Conservation (phyloP, 2,329 filamentous ascomycete genomes). For the Cercospora beticola region DNA sequence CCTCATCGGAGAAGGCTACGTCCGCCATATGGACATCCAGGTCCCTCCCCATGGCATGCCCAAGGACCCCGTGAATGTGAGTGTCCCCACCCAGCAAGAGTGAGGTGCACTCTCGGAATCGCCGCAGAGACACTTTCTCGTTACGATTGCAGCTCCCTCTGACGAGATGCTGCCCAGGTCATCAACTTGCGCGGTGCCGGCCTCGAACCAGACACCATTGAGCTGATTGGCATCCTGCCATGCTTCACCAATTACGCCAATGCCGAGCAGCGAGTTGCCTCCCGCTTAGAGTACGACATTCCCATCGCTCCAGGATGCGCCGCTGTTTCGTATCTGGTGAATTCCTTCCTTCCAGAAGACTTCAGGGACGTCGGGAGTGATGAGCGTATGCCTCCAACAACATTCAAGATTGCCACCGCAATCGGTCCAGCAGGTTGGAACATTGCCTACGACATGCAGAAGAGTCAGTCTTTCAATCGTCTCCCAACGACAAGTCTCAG, state of each 20-base stretch:
- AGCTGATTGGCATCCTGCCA: constrained; percentile 17
- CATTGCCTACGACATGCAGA: constrained; percentile 17
- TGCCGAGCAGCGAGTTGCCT: constrained; percentile 8
- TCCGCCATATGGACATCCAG: constrained; percentile 19
- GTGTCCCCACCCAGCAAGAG: neutral
- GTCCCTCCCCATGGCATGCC: constrained; percentile 17
- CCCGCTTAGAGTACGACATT: constrained; percentile 7
- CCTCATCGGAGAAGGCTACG: constrained; percentile 16
- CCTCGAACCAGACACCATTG: constrained; percentile 12
- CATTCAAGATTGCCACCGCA: constrained; percentile 11
- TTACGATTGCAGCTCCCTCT: neutral
- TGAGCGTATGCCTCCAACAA: constrained; percentile 5
- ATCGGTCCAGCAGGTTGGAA: constrained; percentile 9
- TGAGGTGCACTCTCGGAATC: neutral
- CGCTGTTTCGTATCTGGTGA: constrained; percentile 17
- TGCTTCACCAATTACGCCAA: constrained; percentile 19
- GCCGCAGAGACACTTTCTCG: neutral
- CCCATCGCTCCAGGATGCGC: constrained; percentile 16
- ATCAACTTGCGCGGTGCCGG: constrained; percentile 9
- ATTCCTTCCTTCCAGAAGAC: constrained; percentile 11
- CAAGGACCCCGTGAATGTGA: constrained; percentile 19
- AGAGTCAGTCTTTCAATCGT: neutral
- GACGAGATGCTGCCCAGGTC: neutral
- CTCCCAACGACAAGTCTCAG: neutral
- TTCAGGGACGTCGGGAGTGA: constrained; percentile 11